phyloP scores from a whole-genome alignment of 805 yeast genomes.

The Dipodascus albidus region DNA sequence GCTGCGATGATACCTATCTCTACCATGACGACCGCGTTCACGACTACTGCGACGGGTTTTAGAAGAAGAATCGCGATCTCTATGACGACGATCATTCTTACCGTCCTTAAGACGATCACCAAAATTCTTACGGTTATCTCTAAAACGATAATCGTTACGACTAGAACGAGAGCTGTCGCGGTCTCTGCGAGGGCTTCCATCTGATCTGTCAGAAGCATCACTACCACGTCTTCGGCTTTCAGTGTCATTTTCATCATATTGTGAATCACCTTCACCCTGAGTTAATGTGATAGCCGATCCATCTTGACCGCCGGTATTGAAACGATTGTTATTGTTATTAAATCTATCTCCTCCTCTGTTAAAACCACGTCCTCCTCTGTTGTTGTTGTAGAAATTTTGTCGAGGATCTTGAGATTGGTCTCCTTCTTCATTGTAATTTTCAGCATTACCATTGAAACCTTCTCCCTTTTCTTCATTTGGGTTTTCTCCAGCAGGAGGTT shows the following conservation, averaged over 20 bases:
- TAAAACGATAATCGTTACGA: constrained; percentile 2
- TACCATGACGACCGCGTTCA: constrained; percentile 1
- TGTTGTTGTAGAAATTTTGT: background rate
- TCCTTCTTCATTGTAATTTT: background rate
- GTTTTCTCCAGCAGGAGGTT: constrained; percentile 2
- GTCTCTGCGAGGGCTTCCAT: background rate
- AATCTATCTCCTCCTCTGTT: background rate
- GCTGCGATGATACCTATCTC: constrained; percentile 4
- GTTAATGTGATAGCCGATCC: background rate
- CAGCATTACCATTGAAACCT: constrained; percentile 2
- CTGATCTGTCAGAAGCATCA: constrained; percentile 2
- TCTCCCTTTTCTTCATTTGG: constrained; percentile 5
- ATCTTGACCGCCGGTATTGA: background rate
- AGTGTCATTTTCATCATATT: background rate
- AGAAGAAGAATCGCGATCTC: constrained; percentile 2
- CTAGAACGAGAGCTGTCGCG: background rate
- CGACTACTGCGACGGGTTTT: constrained; percentile 1
- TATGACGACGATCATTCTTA: constrained; percentile 1
- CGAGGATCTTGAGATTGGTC: background rate
- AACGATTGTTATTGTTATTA: background rate
- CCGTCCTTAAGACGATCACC: constrained; percentile 5
- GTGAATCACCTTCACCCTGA: constrained; percentile 4
- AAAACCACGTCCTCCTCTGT: background rate
- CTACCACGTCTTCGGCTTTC: background rate
- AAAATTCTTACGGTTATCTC: constrained; percentile 3